A percentile compares a stretch with the other conserved stretches of the same genome.
phyloP scores from a whole-genome alignment of 2,329 filamentous ascomycete species.

The Curvularia eragrostidis region DNA sequence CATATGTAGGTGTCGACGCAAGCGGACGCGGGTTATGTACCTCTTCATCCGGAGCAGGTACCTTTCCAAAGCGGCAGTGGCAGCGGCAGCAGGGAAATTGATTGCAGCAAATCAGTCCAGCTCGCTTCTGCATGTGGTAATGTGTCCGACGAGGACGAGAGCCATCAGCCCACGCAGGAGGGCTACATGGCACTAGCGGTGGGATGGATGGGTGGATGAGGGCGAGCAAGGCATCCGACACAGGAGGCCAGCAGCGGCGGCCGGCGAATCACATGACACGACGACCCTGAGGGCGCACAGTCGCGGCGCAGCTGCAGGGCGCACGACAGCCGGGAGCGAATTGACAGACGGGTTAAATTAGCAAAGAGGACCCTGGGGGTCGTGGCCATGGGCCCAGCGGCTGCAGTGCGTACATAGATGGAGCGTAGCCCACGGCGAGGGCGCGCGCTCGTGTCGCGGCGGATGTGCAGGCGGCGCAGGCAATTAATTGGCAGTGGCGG shows the following conservation, averaged over 20 bases:
- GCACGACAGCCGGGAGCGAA: conserved; percentile 18
- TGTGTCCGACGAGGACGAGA: conserved; percentile 31
- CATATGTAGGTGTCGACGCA: conserved; percentile 34
- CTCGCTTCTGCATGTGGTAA: conserved; percentile 34
- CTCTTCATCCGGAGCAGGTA: conserved; percentile 48
- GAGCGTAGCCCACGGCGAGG: conserved; percentile 1
- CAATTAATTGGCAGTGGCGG: conserved; percentile 48
- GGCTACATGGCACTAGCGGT: conserved; percentile 26
- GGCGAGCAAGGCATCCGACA: conserved; percentile 21
- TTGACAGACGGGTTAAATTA: conserved; percentile 2
- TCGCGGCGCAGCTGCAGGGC: conserved; percentile 17
- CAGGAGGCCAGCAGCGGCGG: conserved; percentile 9
- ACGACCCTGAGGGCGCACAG: not conserved
- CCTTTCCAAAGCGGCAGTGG: conserved; percentile 29
- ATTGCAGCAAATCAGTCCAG: conserved; percentile 31
- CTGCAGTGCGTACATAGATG: conserved; percentile 21
- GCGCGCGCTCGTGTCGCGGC: conserved; percentile 14
- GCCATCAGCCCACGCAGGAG: conserved; percentile 23
- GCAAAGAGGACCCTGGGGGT: conserved; percentile 9
- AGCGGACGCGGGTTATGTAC: conserved; percentile 41
- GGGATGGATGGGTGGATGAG: conserved; percentile 14
- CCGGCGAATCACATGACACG: conserved; percentile 28
- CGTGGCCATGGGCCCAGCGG: conserved; percentile 30
- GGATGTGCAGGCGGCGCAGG: conserved; percentile 29
- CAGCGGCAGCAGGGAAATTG: conserved; percentile 41